These are phyloP conservation scores for Blastocystis sp. DNA, from an alignment of 352 stramenopile genomes.

Conservation along the genomic window DNA sequence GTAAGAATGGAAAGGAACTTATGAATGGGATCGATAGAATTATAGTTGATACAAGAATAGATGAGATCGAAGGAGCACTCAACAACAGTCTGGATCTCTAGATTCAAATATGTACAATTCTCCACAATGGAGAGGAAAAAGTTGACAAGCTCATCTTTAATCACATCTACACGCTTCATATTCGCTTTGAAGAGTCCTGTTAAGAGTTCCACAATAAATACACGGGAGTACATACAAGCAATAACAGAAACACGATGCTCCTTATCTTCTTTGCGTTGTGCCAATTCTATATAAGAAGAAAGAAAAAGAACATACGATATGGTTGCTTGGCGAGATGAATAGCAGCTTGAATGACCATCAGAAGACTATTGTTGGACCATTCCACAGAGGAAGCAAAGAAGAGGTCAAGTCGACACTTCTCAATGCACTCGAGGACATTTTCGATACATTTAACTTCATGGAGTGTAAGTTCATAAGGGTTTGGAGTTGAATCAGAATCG, in stretches of 20 bases:
- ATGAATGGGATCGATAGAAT: background rate
- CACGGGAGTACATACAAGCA: conserved; percentile 43
- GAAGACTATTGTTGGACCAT: conserved; percentile 47
- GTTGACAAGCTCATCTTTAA: background rate
- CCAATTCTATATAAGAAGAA: conserved; percentile 13
- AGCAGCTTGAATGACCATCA: background rate
- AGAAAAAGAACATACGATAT: background rate
- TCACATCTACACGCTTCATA: conserved; percentile 3
- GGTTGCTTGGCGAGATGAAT: conserved; percentile 20
- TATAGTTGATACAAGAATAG: conserved; percentile 15
- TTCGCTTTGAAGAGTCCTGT: conserved; percentile 62
- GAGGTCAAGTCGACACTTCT: conserved; percentile 46
- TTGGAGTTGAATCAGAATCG: background rate
- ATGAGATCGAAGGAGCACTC: conserved; percentile 49
- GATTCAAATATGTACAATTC: conserved; percentile 3
- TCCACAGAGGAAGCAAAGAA: conserved; percentile 36
- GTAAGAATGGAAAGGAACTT: conserved; percentile 21
- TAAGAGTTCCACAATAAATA: conserved; percentile 53
- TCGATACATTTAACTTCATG: conserved; percentile 34
- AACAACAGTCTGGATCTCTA: conserved; percentile 21
- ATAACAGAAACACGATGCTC: conserved; percentile 36
- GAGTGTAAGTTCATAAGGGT: conserved; percentile 18
- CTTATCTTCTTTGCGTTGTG: conserved; percentile 13
- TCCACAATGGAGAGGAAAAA: conserved; percentile 32
- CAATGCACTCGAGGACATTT: conserved; percentile 47